phyloP scores from a whole-genome alignment of 305 asterid genomes.

The Fraxinus angustifolia region DNA sequence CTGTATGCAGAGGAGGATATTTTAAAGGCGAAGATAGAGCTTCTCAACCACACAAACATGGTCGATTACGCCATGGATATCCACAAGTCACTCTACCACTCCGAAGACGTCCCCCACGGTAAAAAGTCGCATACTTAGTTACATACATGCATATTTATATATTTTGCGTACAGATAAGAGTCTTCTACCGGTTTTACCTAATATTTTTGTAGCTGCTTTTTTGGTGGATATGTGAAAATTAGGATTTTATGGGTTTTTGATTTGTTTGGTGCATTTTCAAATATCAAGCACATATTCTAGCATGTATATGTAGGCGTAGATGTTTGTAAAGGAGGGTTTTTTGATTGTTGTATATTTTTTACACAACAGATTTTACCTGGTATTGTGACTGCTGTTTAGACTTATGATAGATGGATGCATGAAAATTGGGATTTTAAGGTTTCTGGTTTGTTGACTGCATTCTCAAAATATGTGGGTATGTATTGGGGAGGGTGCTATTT shows the following conservation, averaged over 20 bases:
- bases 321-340: background rate
- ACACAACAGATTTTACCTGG: background rate
- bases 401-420: background rate
- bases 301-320: background rate
- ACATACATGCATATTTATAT: background rate
- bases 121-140: background rate
- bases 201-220: background rate
- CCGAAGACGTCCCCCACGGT: conserved; percentile 87
- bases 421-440: background rate
- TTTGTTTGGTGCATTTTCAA: background rate
- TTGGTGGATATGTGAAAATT: background rate
- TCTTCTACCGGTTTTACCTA: background rate
- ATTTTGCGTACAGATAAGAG: background rate
- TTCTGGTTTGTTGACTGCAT: background rate
- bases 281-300: background rate
- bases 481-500: background rate
- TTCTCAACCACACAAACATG: conserved; percentile 84
- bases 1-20: conserved; percentile 66
- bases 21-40: conserved; percentile 74
- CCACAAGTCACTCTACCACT: conserved; percentile 61
- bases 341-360: background rate
- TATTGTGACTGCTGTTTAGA: background rate
- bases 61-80: conserved; percentile 95
- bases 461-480: background rate
- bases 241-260: background rate